A percentile compares a stretch with the other conserved stretches of the same genome.
Evolutionary conservation across 768 basidiomycete genomes (phyloP).

Genomic region (Termitomyces sp.): DNA sequence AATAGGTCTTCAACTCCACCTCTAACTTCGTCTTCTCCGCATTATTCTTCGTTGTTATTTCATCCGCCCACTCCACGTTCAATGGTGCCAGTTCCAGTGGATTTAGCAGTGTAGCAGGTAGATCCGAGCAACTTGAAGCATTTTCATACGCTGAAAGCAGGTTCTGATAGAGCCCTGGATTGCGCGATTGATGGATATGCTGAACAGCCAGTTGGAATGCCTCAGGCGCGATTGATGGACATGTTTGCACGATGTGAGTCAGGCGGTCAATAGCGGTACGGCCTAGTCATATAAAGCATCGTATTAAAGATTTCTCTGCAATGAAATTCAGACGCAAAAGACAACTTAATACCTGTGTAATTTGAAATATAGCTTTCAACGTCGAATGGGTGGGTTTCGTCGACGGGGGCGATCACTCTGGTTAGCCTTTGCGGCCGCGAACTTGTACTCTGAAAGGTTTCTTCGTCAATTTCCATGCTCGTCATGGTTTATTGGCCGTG

Average conservation of each 20-base stretch:
- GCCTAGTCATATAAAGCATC: conserved; percentile 34
- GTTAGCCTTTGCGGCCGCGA: conserved; percentile 16
- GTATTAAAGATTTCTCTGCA: background rate
- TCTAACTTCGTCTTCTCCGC: conserved; percentile 83
- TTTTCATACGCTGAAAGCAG: conserved; percentile 53
- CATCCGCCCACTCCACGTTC: conserved; percentile 73
- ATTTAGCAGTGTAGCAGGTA: conserved; percentile 37
- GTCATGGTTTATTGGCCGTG: background rate
- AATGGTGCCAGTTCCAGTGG: conserved; percentile 42
- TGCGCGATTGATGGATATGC: conserved; percentile 63
- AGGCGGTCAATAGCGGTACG: conserved; percentile 73
- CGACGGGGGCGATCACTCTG: conserved; percentile 42
- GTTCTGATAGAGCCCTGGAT: conserved; percentile 54
- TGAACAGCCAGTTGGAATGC: conserved; percentile 65
- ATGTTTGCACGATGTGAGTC: conserved; percentile 56
- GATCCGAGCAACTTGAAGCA: conserved; percentile 18
- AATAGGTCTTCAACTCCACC: conserved; percentile 91
- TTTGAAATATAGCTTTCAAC: conserved; percentile 73
- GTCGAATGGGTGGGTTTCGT: conserved; percentile 84
- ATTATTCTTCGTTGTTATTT: conserved; percentile 56
- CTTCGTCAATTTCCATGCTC: conserved; percentile 39
- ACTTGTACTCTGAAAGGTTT: conserved; percentile 23
- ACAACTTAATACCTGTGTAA: conserved; percentile 54
- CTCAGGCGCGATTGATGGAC: conserved; percentile 66
- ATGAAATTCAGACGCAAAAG: background rate